Base-by-base conservation (phyloP, 75 land plant species). In the Picea glauca region DNA sequence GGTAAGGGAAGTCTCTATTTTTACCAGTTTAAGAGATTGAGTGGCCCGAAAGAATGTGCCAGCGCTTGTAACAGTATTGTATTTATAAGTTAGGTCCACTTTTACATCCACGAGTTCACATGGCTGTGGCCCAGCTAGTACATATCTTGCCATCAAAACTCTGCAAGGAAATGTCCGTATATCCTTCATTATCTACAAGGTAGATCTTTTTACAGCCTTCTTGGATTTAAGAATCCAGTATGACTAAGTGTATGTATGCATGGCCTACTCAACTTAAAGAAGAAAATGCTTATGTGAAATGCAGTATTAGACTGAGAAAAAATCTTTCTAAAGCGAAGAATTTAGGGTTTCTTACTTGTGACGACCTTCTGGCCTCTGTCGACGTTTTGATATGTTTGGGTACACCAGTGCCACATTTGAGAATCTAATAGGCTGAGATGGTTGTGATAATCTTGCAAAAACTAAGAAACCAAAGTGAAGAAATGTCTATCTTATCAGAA, bases 381-480 rank as follows among this genome's bases (percentile, higher is more conserved):
- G 60, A n/a, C 80, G 75, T 26, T 80, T 74, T 33, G 58, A 62
- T 30, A 54, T 35, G 63, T 79, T 23, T 13, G 83, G 78, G 64
- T 80, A 82, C 50, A 86, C 65, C n/a, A 86, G 75, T 64, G 87
- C 87, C 61, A 86, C 87, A 32, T 50, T 77, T 6, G 87, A 86
- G 60, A 78, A 86, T 35, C 81, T 60, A 33, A 86, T 77, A 46
- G 82, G 84, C 60, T 86, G 81, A 60, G 87, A 79, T 15, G 87
- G 87, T 65, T 86, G 87, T 57, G 87, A 86, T 60, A 86, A 80
- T 75, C 87, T 86, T 82, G 87, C 84, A 82, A 86, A 86, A 17
- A 86, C 87, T 83, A 84, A 23, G 21, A 60, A 18, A 60, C 62
- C 62, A 17, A 60, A 60, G n/a, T 1, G 3, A 60, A 60, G 62